These are phyloP conservation scores for Ceratocystiopsis sp. DNA, from an alignment of 2,329 filamentous ascomycete genomes.

Conservation along the genomic window DNA sequence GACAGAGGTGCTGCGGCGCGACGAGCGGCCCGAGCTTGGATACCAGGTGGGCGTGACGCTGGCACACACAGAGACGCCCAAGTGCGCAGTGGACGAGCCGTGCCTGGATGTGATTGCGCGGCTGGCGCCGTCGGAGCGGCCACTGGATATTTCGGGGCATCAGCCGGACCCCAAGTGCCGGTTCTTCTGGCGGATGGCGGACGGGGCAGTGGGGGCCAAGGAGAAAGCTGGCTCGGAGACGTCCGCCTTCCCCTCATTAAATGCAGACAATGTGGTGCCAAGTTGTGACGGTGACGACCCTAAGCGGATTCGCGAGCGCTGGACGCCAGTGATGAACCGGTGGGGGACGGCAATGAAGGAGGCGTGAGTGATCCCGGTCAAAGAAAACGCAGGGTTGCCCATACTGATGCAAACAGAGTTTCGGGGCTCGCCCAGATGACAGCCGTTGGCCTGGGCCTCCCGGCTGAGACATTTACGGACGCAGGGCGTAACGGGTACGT, in stretches of 20 bases:
- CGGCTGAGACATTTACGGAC: constrained; percentile 33
- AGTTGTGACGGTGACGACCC: constrained; percentile 19
- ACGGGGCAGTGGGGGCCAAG: constrained; percentile 11
- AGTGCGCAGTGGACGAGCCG: constrained; percentile 44
- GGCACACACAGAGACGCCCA: constrained; percentile 46
- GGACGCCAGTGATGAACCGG: constrained; percentile 36
- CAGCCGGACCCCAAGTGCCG: constrained; percentile 43
- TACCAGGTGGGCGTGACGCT: constrained; percentile 47
- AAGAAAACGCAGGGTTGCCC: no score
- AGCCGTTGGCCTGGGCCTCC: constrained; percentile 37
- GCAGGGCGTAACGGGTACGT: constrained; percentile 37
- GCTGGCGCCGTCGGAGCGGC: constrained; percentile 35
- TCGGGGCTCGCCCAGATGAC: constrained; percentile 41
- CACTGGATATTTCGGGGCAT: constrained; percentile 39
- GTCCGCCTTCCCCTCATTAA: constrained; percentile 37
- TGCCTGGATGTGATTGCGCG: constrained; percentile 39
- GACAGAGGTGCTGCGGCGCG: constrained; percentile 22
- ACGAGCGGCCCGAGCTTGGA: constrained; percentile 39
- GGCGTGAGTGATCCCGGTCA: constrained; percentile 24
- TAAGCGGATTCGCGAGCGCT: constrained; percentile 26
- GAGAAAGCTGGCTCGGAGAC: constrained; percentile 25
- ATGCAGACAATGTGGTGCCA: constrained; percentile 37
- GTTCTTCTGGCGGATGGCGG: constrained; percentile 46
- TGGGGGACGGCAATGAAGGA: constrained; percentile 45
- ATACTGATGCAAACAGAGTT: constrained; percentile 16